Evolutionary conservation across 371 early-diverging fungal genomes (phyloP).

Genomic region (Mucor plumbeus): DNA sequence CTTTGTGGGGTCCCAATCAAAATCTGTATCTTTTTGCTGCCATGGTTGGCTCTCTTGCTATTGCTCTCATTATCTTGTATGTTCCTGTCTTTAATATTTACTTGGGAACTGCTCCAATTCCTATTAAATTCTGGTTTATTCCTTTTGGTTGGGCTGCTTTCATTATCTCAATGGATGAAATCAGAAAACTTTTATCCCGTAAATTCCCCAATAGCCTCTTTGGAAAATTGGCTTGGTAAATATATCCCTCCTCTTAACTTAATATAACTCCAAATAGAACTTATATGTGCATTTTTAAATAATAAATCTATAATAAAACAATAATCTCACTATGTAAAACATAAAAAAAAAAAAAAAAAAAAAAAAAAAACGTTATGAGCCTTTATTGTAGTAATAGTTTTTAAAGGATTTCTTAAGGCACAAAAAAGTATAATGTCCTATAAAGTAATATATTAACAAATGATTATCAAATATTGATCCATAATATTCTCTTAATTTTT

Average conservation of each 20-base stretch:
- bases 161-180: slow-evolving; percentile 62
- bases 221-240: slow-evolving; percentile 29
- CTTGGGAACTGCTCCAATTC: slow-evolving; percentile 71
- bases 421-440: too few species aligned
- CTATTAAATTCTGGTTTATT: slow-evolving; percentile 73
- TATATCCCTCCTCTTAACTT: not conserved
- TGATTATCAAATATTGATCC: too few species aligned
- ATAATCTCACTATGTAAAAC: too few species aligned
- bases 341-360: too few species aligned
- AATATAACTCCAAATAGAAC: not conserved
- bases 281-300: not conserved
- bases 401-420: too few species aligned
- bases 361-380: too few species aligned
- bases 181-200: slow-evolving; percentile 57
- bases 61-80: slow-evolving; percentile 67
- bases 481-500: too few species aligned
- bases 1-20: slow-evolving; percentile 55
- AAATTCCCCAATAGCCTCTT: slow-evolving; percentile 39
- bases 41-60: slow-evolving; percentile 44
- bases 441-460: too few species aligned
- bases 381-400: too few species aligned
- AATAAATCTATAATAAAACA: not conserved
- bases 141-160: slow-evolving; percentile 66
- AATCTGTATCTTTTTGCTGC: slow-evolving; percentile 60
- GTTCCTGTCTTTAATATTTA: slow-evolving; percentile 60